These are phyloP conservation scores for Danielozyma ontarioensis DNA, from an alignment of 805 yeast genomes.

Conservation along the genomic window DNA sequence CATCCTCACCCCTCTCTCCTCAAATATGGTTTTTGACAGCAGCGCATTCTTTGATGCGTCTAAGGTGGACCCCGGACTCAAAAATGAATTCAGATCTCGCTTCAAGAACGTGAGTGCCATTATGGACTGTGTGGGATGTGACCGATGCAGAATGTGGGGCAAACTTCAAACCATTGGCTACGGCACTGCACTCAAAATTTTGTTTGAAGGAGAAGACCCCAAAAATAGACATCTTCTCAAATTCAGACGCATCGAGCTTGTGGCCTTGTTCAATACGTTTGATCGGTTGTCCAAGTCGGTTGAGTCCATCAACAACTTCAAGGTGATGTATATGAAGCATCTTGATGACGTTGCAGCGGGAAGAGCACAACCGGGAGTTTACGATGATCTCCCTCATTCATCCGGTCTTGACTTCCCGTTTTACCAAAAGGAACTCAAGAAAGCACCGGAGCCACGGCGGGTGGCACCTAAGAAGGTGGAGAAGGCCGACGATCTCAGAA, in stretches of 20 bases:
- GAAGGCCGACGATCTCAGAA: conserved; percentile 3
- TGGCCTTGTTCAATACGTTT: conserved; percentile 87
- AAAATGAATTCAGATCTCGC: conserved; percentile 79
- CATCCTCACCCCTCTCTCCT: conserved; percentile 35
- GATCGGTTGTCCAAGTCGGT: conserved; percentile 87
- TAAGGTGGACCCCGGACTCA: conserved; percentile 48
- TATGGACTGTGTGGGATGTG: conserved; percentile 99
- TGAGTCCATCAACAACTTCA: conserved; percentile 68
- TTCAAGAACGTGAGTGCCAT: conserved; percentile 86
- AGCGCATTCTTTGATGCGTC: conserved; percentile 42
- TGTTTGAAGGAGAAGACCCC: conserved; percentile 68
- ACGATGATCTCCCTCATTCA: conserved; percentile 23
- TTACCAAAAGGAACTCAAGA: background rate
- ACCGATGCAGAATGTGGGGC: conserved; percentile 97
- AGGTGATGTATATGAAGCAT: conserved; percentile 43
- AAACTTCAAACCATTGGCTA: conserved; percentile 96
- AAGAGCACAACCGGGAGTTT: conserved; percentile 35
- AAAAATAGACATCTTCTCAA: conserved; percentile 49
- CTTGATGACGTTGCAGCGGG: conserved; percentile 37
- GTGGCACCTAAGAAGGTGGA: conserved; percentile 5
- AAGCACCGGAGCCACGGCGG: conserved; percentile 1
- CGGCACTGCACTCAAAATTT: conserved; percentile 89
- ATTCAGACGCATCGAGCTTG: conserved; percentile 75
- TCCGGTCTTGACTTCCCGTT: conserved; percentile 38
- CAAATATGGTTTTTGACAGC: conserved; percentile 41